Conservation (phyloP, 164 flowering plant genomes). For the Aristolochia californica region DNA sequence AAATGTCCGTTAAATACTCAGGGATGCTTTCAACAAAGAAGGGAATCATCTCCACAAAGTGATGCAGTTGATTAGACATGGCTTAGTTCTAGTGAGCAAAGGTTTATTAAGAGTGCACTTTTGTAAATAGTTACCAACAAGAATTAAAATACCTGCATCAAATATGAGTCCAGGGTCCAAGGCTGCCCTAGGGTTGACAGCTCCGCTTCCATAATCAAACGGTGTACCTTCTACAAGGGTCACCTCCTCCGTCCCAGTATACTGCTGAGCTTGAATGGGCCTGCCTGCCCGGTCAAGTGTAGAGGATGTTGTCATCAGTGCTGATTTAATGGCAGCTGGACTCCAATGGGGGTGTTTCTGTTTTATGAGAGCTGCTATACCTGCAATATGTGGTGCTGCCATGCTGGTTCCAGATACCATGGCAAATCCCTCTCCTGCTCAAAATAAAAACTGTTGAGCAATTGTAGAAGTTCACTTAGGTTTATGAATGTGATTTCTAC, state of each 20-base stretch:
- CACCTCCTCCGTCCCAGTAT: constrained; percentile 55
- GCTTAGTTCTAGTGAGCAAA: too few species aligned
- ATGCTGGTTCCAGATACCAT: constrained; percentile 98
- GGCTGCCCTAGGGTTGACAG: constrained; percentile 87
- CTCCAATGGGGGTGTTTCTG: constrained; percentile 92
- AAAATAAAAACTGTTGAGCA: not conserved
- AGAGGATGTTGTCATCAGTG: constrained; percentile 89
- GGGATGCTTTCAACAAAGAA: too few species aligned
- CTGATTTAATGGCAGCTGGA: constrained; percentile 90
- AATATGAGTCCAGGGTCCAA: constrained; percentile 91
- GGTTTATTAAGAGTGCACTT: too few species aligned
- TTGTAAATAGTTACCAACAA: too few species aligned
- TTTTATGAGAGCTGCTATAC: constrained; percentile 94
- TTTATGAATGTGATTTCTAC: not conserved
- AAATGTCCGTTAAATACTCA: too few species aligned
- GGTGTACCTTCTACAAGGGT: constrained; percentile 74
- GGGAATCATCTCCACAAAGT: too few species aligned
- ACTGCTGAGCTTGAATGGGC: constrained; percentile 88
- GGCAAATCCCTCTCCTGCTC: constrained; percentile 87
- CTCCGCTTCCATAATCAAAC: constrained; percentile 94
- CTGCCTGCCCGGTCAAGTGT: constrained; percentile 63
- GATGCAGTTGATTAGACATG: too few species aligned
- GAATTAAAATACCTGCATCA: constrained; percentile 58
- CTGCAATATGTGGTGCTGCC: constrained; percentile 98
- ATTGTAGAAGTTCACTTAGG: not conserved